Evolutionary conservation across 805 yeast genomes (phyloP).

Genomic region (Candida maesae): DNA sequence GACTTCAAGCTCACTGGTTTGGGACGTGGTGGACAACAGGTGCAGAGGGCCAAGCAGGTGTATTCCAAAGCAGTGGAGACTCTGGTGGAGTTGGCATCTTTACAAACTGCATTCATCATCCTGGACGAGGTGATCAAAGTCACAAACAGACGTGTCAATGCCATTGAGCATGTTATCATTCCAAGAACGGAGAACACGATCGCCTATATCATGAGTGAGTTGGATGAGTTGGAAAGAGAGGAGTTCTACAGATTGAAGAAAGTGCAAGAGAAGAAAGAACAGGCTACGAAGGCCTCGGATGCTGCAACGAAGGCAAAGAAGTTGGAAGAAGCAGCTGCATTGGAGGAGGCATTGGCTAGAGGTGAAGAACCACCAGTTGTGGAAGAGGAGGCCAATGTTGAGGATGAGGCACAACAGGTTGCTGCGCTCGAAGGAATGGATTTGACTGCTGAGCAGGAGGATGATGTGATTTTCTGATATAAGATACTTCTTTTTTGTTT

Average conservation of each 20-base stretch:
- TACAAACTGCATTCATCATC: slow-evolving; percentile 95
- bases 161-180: slow-evolving; percentile 96
- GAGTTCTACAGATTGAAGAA: slow-evolving; percentile 95
- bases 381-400: too few species aligned
- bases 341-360: slow-evolving; percentile 8
- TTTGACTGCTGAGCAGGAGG: slow-evolving; percentile 39
- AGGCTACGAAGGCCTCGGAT: slow-evolving; percentile 28
- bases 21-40: slow-evolving; percentile 98
- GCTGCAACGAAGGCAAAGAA: slow-evolving; percentile 30
- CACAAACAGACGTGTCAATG: slow-evolving; percentile 96
- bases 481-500: too few species aligned
- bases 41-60: slow-evolving; percentile 87
- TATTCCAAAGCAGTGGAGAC: slow-evolving; percentile 97
- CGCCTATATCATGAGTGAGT: slow-evolving; percentile 84
- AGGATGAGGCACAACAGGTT: slow-evolving; percentile 16
- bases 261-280: slow-evolving; percentile 41
- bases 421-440: slow-evolving; percentile 18
- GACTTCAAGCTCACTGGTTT: slow-evolving; percentile 96
- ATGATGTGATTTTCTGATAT: slow-evolving; percentile 43
- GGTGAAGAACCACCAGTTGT: slow-evolving; percentile 21
- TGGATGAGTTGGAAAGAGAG: slow-evolving; percentile 97
- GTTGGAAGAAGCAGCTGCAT: slow-evolving; percentile 24
- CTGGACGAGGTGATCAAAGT: slow-evolving; percentile 97
- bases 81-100: slow-evolving; percentile 88
- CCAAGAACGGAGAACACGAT: slow-evolving; percentile 98